Conservation (phyloP, 176 grass and related monocot genomes). For the Hyparrhenia diplandra region DNA sequence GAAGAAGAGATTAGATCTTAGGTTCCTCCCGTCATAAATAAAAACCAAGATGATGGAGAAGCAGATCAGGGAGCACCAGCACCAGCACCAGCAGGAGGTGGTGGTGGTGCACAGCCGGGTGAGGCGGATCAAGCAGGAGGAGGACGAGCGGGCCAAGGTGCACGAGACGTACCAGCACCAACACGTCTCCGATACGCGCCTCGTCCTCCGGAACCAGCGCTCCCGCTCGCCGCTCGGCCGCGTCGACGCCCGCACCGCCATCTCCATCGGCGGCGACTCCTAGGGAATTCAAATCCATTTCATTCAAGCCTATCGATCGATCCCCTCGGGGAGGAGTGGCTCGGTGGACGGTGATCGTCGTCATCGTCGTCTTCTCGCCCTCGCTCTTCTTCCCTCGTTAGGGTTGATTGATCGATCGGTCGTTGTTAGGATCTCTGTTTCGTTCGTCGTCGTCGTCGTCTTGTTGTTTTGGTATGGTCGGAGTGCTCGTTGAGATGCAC, state of each 20-base stretch:
- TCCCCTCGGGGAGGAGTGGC: not conserved
- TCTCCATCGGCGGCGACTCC: slow-evolving; percentile 52
- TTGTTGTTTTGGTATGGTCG: too few relatives aligned
- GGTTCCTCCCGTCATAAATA: too few relatives aligned
- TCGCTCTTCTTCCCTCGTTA: not conserved
- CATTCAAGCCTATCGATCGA: not conserved
- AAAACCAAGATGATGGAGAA: slow-evolving; percentile 23
- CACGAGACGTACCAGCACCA: slow-evolving; percentile 47
- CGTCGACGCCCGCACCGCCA: slow-evolving; percentile 29
- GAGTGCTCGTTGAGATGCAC: too few relatives aligned
- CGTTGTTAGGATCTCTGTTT: not conserved
- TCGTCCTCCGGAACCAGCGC: slow-evolving; percentile 27
- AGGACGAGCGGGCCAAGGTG: slow-evolving; percentile 43
- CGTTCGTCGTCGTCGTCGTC: too few relatives aligned
- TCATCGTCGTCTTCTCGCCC: not conserved
- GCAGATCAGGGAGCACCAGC: not conserved
- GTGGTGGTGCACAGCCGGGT: slow-evolving; percentile 60
- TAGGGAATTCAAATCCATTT: not conserved
- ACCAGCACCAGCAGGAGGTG: not conserved
- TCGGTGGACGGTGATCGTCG: not conserved
- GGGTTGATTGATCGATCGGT: not conserved
- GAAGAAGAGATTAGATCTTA: not conserved
- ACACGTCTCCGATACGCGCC: slow-evolving; percentile 33
- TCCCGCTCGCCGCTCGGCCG: slow-evolving; percentile 54
- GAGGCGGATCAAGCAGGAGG: slow-evolving; percentile 64